Evolutionary conservation across 179 eudicot species (phyloP).

Genomic region (Camellia oleifera): DNA sequence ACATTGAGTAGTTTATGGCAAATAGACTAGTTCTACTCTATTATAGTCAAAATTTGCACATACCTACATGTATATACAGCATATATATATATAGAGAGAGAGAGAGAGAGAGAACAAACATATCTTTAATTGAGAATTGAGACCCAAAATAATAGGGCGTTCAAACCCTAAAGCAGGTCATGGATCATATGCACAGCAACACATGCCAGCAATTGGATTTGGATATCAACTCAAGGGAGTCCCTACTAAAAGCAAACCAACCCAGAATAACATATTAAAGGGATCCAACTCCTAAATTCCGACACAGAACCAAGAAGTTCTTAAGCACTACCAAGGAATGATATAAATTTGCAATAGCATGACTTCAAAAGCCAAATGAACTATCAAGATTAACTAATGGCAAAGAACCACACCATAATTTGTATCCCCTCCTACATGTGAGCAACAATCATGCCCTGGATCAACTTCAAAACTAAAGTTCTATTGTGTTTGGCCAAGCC

Average conservation of each 20-base stretch:
- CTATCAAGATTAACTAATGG: too few species aligned
- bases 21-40: too few species aligned
- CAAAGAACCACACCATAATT: neutral
- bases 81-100: too few species aligned
- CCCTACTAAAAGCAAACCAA: neutral
- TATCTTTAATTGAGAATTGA: too few species aligned
- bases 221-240: neutral
- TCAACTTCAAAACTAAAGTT: neutral
- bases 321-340: too few species aligned
- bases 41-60: too few species aligned
- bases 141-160: too few species aligned
- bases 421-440: neutral
- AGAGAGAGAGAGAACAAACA: too few species aligned
- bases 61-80: too few species aligned
- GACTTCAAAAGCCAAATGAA: too few species aligned
- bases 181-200: neutral
- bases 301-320: neutral
- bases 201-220: neutral
- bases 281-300: slow-evolving; percentile 6
- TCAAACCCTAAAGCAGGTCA: neutral
- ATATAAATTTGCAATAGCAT: too few species aligned
- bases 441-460: neutral
- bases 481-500: neutral
- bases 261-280: neutral
- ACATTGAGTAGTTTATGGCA: too few species aligned